Conservation (phyloP, 2,329 filamentous ascomycete genomes). For the Arthrobotrys sphaeroides region DNA sequence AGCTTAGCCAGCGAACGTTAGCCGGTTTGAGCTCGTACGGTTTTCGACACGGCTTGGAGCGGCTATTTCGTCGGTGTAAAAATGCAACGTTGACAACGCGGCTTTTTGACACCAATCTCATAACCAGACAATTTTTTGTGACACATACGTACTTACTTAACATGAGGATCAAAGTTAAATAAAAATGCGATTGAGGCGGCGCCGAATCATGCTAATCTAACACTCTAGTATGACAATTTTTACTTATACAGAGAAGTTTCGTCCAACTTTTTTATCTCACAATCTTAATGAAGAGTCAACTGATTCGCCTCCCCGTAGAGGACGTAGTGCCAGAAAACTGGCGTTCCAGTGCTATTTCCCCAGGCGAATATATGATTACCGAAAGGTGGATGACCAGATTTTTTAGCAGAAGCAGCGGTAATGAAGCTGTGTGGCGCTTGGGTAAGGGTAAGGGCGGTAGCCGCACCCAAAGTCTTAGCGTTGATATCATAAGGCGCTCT, state of each 20-base stretch:
- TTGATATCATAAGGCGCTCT: neutral
- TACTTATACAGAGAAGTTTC: too few species aligned
- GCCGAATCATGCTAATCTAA: too few species aligned
- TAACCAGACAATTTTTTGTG: neutral
- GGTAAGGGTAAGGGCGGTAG: conserved; percentile 18
- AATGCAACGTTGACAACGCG: conserved; percentile 1
- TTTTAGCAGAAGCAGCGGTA: conserved; percentile 8
- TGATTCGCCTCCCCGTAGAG: conserved; percentile 1
- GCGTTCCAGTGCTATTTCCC: conserved; percentile 16
- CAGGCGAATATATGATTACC: conserved; percentile 39
- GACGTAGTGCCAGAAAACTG: conserved; percentile 27
- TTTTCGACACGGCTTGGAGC: too few species aligned
- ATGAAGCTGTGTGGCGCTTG: conserved; percentile 28
- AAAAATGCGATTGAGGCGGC: too few species aligned
- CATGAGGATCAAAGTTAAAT: too few species aligned
- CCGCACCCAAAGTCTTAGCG: neutral
- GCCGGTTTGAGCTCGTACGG: too few species aligned
- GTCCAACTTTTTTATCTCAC: neutral
- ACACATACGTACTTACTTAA: too few species aligned
- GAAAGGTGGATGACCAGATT: neutral
- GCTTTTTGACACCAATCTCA: neutral
- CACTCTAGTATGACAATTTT: neutral
- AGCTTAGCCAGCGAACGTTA: neutral
- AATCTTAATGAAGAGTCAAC: conserved; percentile 7
- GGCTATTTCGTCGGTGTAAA: too few species aligned